Base-by-base conservation (phyloP, 2,329 filamentous ascomycete species). In the Talaromyces verruculosus region DNA sequence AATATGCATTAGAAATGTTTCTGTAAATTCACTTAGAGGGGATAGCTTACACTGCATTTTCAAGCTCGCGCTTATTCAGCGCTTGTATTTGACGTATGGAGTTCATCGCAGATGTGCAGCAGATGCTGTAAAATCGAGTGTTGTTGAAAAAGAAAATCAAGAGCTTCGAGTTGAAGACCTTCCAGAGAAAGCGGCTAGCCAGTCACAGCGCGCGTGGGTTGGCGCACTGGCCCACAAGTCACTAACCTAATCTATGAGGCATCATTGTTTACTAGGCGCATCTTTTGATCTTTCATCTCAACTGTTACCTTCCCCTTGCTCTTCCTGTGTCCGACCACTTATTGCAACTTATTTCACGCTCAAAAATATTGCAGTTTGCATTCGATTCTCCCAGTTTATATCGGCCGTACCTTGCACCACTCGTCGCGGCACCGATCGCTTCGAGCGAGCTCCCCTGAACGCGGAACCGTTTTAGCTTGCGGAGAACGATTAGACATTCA, bases 31-130 rank as follows among this genome's bases (percentile, higher is more conserved):
- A 17, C 37, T n/a, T 1, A 6, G 10, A 7, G 6, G 1, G 49
- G 33, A 51, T 35, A n/a, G 84, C 89, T 78, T 77, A 90, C 88
- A 93, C 86, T 75, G 90, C 92, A 77, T 92, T 89, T 78, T 97
- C 93, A 68, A 99, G 91, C 80, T 99, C 95, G 71, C 89, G 89
- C 82, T 95, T 92, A 78, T 99, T 99, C 67, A 99, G 90, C 77
- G 90, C 88, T 78, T 96, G 91, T 68, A 97, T 95, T 66, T 93
- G 89, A 72, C 93, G 91, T 71, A 99, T 95, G 71, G 92, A 90
- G 77, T 99, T 97, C 95, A 99, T 99, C 33, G 71, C 82, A 17
- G 19, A 59, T 19, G 11, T 22, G 2, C 19, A 57, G 53, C 33
- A 37, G 13, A 25, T 2, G 17, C 19, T 57, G 5, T 39, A 15